Conservation (phyloP, 164 flowering plant genomes). For the Piper longum region DNA sequence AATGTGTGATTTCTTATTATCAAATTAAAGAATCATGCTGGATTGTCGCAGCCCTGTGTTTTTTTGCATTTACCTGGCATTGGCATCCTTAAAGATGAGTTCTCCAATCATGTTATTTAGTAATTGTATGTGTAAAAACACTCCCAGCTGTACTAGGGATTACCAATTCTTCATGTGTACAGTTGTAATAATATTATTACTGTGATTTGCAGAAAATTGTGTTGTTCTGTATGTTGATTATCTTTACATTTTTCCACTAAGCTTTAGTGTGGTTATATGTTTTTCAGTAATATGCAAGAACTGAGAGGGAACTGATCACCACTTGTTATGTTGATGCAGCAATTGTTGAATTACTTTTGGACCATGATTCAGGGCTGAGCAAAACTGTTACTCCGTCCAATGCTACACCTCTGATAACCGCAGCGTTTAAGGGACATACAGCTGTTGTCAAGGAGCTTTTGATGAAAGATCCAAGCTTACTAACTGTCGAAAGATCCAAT, state of each 20-base stretch:
- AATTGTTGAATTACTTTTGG: conserved; percentile 56
- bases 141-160: no score
- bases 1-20: not conserved
- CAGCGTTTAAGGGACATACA: conserved; percentile 34
- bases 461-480: conserved; percentile 39
- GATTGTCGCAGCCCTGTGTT: not conserved
- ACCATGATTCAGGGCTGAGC: conserved; percentile 50
- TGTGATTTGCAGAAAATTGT: no score
- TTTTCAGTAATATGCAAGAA: not conserved
- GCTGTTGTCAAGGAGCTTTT: conserved; percentile 55
- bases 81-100: no score
- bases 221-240: no score
- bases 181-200: no score
- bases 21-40: not conserved
- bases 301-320: not conserved
- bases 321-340: conserved; percentile 21
- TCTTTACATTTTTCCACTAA: no score
- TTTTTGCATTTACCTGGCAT: not conserved
- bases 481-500: conserved; percentile 52
- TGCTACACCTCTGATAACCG: conserved; percentile 76
- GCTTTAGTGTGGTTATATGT: not conserved
- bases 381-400: conserved; percentile 49
- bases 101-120: no score
- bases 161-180: no score
- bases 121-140: no score